These are phyloP conservation scores for Elymus sibiricus DNA, from an alignment of 176 grass and related monocot genomes.

Conservation along the genomic window DNA sequence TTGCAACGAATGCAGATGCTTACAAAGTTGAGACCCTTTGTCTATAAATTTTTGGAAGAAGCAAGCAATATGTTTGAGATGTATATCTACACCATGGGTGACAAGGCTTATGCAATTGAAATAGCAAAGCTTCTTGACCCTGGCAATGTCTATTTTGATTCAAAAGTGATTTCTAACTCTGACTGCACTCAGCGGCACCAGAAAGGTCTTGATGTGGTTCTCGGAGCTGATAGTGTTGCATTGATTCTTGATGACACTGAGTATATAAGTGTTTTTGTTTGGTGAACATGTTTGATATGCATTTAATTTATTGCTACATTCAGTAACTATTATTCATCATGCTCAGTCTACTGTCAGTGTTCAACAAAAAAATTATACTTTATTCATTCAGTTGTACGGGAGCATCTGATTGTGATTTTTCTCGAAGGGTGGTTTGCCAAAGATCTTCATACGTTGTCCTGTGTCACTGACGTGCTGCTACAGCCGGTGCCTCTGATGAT, in stretches of 20 bases:
- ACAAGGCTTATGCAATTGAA: constrained; percentile 81
- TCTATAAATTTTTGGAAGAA: constrained; percentile 73
- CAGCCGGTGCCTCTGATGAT: too few species aligned
- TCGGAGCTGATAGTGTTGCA: constrained; percentile 72
- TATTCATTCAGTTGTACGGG: too few species aligned
- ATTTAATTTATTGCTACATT: not conserved
- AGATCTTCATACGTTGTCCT: too few species aligned
- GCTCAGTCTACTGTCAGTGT: too few species aligned
- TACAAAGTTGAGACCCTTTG: constrained; percentile 89
- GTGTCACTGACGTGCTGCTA: too few species aligned
- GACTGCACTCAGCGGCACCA: constrained; percentile 81
- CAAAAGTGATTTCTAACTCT: constrained; percentile 83
- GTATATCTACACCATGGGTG: constrained; percentile 97
- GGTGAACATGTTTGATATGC: constrained; percentile 3
- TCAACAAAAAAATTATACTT: too few species aligned
- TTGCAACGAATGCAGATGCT: constrained; percentile 75
- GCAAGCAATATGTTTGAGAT: constrained; percentile 86
- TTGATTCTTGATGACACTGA: constrained; percentile 98
- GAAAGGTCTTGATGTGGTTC: constrained; percentile 94
- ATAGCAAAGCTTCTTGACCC: constrained; percentile 95
- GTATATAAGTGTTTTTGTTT: constrained; percentile 46
- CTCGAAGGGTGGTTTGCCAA: too few species aligned
- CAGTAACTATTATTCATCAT: too few species aligned
- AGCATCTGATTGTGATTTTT: too few species aligned
- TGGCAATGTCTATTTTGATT: constrained; percentile 69